Percentiles rank a stretch among this genome's conserved stretches.
Conservation (phyloP, 2,329 filamentous ascomycete genomes). For the Claviceps digitariae region DNA sequence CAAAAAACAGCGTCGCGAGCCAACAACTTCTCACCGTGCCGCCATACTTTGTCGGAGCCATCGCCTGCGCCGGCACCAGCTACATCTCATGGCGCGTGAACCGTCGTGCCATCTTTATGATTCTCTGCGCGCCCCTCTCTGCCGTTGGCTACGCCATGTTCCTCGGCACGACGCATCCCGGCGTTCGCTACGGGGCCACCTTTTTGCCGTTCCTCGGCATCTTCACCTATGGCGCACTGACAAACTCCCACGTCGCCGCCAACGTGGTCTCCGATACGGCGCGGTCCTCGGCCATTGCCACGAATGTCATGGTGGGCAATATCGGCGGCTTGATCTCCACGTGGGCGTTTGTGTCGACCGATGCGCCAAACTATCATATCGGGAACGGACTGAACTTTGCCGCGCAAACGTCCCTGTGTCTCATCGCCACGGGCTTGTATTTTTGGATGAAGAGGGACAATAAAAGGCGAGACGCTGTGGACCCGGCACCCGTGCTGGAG, state of each 20-base stretch:
- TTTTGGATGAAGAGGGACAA: conserved; percentile 54
- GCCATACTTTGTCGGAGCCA: conserved; percentile 52
- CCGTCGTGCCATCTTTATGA: conserved; percentile 44
- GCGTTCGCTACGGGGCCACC: conserved; percentile 51
- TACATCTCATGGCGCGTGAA: conserved; percentile 47
- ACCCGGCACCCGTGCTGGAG: conserved; percentile 42
- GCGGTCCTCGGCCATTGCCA: conserved; percentile 45
- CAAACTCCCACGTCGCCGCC: conserved; percentile 51
- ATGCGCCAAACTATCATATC: conserved; percentile 52
- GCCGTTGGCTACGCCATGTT: conserved; percentile 60
- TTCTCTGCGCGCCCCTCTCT: conserved; percentile 42
- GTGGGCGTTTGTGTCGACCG: conserved; percentile 49
- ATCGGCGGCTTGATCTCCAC: conserved; percentile 48
- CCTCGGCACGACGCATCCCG: conserved; percentile 34
- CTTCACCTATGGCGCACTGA: conserved; percentile 49
- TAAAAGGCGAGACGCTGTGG: conserved; percentile 37
- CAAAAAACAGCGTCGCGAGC: conserved; percentile 36
- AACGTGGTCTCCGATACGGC: conserved; percentile 59
- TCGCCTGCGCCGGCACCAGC: conserved; percentile 47
- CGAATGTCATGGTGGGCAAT: conserved; percentile 33
- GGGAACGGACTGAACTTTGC: conserved; percentile 60
- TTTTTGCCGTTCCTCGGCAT: conserved; percentile 52
- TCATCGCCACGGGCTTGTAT: conserved; percentile 34
- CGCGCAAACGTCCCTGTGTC: conserved; percentile 39
- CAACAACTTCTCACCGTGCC: conserved; percentile 60